Evolutionary conservation across 345 rosid species (phyloP).

Genomic region (Acer campestre): DNA sequence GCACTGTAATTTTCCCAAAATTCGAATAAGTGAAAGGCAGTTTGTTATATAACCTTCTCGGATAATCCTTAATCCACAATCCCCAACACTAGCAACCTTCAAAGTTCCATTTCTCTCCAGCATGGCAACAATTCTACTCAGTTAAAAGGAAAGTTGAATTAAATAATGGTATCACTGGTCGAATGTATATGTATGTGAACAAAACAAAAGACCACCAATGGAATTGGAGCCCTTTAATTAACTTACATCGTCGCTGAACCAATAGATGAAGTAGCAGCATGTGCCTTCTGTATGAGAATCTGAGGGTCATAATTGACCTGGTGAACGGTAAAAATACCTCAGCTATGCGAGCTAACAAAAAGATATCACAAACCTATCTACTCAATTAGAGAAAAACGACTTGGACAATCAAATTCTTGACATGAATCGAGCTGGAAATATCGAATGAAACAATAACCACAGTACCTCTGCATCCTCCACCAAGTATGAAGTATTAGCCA

Average conservation of each 20-base stretch:
- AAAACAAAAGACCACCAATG: background rate
- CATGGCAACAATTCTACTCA: constrained; percentile 71
- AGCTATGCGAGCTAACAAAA: background rate
- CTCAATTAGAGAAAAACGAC: background rate
- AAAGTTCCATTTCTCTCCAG: constrained; percentile 67
- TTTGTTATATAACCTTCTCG: constrained; percentile 50
- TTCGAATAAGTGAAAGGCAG: background rate
- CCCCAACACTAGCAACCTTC: constrained; percentile 79
- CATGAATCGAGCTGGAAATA: background rate
- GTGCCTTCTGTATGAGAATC: constrained; percentile 79
- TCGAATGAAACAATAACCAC: background rate
- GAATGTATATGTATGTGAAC: background rate
- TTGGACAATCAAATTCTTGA: constrained; percentile 5
- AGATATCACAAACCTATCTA: background rate
- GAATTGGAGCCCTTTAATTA: constrained; percentile 18
- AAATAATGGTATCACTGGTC: background rate
- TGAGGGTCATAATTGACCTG: constrained; percentile 81
- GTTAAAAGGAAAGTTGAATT: constrained; percentile 22
- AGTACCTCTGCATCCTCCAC: constrained; percentile 63
- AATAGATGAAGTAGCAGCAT: constrained; percentile 64
- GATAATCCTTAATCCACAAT: constrained; percentile 79
- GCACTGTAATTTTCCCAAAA: constrained; percentile 1
- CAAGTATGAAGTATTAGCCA: constrained; percentile 61
- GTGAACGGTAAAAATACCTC: constrained; percentile 14
- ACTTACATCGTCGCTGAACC: constrained; percentile 88